These are phyloP conservation scores for Prinsepia uniflora DNA, from an alignment of 306 rosid genomes.

Conservation along the genomic window DNA sequence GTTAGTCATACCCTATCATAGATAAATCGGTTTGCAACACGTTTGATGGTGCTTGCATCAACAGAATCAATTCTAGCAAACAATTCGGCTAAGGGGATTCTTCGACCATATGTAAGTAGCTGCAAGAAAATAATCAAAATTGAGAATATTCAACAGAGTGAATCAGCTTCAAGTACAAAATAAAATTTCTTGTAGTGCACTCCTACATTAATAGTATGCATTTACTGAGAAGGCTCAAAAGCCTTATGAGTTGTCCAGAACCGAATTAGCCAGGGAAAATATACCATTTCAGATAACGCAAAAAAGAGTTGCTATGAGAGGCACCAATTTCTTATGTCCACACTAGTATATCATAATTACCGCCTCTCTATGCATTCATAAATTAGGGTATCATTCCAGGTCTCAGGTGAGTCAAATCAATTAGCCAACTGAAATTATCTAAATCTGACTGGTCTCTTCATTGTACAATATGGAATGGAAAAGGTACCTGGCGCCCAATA, in stretches of 20 bases:
- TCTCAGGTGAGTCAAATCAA: neutral
- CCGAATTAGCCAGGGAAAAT: neutral
- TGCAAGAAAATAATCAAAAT: constrained; percentile 24
- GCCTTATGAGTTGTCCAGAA: too few species aligned
- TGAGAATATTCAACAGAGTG: neutral
- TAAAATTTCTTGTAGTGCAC: neutral
- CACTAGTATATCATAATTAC: neutral
- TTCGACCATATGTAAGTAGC: constrained; percentile 87
- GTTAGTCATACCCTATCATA: constrained; percentile 63
- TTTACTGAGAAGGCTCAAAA: too few species aligned
- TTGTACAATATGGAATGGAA: constrained; percentile 10
- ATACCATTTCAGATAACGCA: neutral
- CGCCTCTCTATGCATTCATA: neutral
- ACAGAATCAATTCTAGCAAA: constrained; percentile 96
- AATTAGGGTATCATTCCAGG: neutral
- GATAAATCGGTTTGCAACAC: constrained; percentile 89
- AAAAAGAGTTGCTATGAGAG: neutral
- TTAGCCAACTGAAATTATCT: neutral
- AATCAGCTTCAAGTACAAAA: neutral
- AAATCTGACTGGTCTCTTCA: neutral
- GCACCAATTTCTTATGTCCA: neutral
- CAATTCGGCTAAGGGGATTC: constrained; percentile 88
- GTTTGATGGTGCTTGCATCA: constrained; percentile 82
- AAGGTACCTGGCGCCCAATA: constrained; percentile 84
- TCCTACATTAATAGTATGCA: neutral